Conservation (phyloP, 192 early-diverging fungal genomes). For the Powellomyces hirtus region DNA sequence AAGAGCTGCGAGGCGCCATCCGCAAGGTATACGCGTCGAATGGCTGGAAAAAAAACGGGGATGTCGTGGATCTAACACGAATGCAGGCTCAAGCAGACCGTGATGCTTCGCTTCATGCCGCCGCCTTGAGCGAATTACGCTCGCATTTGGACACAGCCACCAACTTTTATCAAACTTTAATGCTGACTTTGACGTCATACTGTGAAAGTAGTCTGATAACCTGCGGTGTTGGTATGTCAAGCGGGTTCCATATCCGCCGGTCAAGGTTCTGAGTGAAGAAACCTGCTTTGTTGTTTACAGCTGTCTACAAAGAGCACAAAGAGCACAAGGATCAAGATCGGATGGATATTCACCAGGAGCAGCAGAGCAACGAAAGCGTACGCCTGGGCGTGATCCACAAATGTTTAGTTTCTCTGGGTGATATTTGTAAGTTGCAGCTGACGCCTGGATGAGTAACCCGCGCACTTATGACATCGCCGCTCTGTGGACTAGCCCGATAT, state of each 20-base stretch:
- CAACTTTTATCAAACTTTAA: slow-evolving; percentile 36
- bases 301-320: neutral
- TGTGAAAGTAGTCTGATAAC: neutral
- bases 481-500: slow-evolving; percentile 25
- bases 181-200: slow-evolving; percentile 20
- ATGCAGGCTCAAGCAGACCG: too few species aligned
- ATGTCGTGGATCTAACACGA: too few species aligned
- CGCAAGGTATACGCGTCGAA: neutral
- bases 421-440: slow-evolving; percentile 25
- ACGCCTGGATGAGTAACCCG: neutral
- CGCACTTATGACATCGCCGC: neutral
- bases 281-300: neutral
- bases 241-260: too few species aligned
- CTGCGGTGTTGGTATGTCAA: neutral
- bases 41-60: too few species aligned
- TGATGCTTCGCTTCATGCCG: neutral
- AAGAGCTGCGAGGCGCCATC: slow-evolving; percentile 23
- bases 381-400: slow-evolving; percentile 10
- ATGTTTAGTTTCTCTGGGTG: slow-evolving; percentile 34
- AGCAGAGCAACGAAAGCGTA: neutral
- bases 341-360: too few species aligned
- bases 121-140: neutral
- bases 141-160: slow-evolving; percentile 27
- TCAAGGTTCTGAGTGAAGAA: too few species aligned
- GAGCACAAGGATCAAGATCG: neutral